phyloP scores from a whole-genome alignment of 306 rosid species.

The Styphnolobium japonicum region DNA sequence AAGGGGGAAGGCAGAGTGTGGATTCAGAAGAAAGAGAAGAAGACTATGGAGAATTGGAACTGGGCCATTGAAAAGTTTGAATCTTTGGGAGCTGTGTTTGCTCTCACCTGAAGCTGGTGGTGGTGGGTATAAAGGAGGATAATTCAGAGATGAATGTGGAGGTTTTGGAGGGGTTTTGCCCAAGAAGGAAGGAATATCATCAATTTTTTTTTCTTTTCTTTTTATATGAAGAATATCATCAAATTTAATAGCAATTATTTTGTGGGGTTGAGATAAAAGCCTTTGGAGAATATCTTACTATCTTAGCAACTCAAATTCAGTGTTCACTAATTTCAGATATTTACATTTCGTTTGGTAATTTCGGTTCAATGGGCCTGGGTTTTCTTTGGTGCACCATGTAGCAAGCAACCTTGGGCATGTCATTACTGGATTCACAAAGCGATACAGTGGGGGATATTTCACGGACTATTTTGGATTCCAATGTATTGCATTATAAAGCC shows the following conservation, averaged over 20 bases:
- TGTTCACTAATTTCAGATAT: background rate
- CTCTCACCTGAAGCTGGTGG: background rate
- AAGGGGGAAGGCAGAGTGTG: background rate
- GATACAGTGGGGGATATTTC: constrained; percentile 54
- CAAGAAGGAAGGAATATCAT: constrained; percentile 6
- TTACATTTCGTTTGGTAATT: background rate
- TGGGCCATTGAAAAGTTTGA: constrained; percentile 29
- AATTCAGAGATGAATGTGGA: background rate
- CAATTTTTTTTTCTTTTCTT: background rate
- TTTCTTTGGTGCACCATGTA: background rate
- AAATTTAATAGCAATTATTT: background rate
- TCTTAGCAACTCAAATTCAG: background rate
- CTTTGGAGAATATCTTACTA: background rate
- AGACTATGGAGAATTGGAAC: background rate
- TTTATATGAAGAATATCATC: background rate
- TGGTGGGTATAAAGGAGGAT: background rate
- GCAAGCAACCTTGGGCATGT: no score
- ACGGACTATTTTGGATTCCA: constrained; percentile 53
- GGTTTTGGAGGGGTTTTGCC: constrained; percentile 65
- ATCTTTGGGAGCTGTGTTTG: background rate
- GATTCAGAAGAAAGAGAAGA: background rate
- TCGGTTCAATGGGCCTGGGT: background rate
- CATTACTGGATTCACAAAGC: background rate
- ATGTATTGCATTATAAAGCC: constrained; percentile 50
- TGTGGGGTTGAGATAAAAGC: background rate